Conservation (phyloP, 2,329 filamentous ascomycete genomes). For the Beauveria australis region DNA sequence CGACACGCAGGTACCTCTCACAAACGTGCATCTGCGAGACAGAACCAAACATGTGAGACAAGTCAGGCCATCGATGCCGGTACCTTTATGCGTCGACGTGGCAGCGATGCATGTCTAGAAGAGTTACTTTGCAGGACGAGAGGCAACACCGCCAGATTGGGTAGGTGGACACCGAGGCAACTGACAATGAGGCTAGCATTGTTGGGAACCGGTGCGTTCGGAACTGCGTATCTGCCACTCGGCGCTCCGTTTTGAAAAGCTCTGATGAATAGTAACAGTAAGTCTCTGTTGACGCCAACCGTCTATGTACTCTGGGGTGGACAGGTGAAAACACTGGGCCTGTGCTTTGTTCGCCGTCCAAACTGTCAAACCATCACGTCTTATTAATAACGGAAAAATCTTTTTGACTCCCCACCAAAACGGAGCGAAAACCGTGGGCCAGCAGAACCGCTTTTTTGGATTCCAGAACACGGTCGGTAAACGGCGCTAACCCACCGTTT, state of each 20-base stretch:
- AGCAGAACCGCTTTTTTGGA: slow-evolving; percentile 3
- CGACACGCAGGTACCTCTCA: neutral
- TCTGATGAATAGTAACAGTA: neutral
- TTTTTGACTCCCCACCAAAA: slow-evolving; percentile 8
- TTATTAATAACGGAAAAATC: neutral
- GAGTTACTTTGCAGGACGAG: neutral
- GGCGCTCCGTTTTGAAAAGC: slow-evolving; percentile 2
- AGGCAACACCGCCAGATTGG: neutral
- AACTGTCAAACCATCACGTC: neutral
- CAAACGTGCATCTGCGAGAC: neutral
- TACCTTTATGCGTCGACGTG: neutral
- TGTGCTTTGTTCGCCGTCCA: neutral
- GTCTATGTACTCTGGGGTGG: neutral
- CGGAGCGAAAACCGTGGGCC: slow-evolving; percentile 1
- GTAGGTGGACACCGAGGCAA: neutral
- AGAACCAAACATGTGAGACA: neutral
- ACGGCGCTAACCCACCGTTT: slow-evolving; percentile 9
- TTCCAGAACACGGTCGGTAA: slow-evolving; percentile 9
- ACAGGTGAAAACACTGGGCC: neutral
- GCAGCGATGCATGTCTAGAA: neutral
- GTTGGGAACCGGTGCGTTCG: neutral
- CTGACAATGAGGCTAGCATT: neutral
- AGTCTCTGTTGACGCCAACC: neutral
- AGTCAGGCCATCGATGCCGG: neutral
- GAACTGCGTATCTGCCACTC: neutral